These are phyloP conservation scores for Arachis hypogaea DNA, from an alignment of 306 rosid genomes.

Conservation along the genomic window DNA sequence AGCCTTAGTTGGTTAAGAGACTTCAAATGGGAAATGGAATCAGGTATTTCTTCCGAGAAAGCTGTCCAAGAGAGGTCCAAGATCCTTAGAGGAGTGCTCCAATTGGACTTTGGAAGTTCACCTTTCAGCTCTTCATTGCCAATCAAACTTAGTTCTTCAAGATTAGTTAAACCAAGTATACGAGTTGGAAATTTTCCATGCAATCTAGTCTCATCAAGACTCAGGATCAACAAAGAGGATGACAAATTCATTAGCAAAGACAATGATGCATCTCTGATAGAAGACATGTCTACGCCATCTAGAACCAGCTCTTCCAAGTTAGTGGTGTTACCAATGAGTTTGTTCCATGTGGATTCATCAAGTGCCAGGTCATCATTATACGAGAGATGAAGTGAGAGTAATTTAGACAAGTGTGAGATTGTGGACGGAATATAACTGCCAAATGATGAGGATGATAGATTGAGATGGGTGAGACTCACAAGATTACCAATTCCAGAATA, in stretches of 20 bases:
- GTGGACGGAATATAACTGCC: conserved; percentile 25
- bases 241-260: conserved; percentile 28
- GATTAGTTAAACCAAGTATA: conserved; percentile 18
- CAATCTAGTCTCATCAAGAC: fast-evolving
- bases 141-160: neutral
- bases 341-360: conserved; percentile 32
- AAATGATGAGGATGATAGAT: neutral
- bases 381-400: conserved; percentile 38
- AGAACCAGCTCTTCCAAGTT: conserved; percentile 16
- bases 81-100: conserved; percentile 7
- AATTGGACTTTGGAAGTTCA: conserved; percentile 39
- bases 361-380: neutral
- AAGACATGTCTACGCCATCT: neutral
- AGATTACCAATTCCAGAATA: conserved; percentile 26
- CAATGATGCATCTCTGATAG: conserved; percentile 4
- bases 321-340: conserved; percentile 31
- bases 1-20: neutral
- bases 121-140: neutral
- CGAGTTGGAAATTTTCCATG: conserved; percentile 14
- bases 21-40: conserved; percentile 12
- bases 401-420: conserved; percentile 44
- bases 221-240: conserved; percentile 36
- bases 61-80: neutral
- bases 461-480: conserved; percentile 18
- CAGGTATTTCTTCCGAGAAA: neutral